A percentile compares a stretch with the other conserved stretches of the same genome.
These are phyloP conservation scores for Trametes cubensis DNA, from an alignment of 768 basidiomycete genomes.

Conservation along the genomic window DNA sequence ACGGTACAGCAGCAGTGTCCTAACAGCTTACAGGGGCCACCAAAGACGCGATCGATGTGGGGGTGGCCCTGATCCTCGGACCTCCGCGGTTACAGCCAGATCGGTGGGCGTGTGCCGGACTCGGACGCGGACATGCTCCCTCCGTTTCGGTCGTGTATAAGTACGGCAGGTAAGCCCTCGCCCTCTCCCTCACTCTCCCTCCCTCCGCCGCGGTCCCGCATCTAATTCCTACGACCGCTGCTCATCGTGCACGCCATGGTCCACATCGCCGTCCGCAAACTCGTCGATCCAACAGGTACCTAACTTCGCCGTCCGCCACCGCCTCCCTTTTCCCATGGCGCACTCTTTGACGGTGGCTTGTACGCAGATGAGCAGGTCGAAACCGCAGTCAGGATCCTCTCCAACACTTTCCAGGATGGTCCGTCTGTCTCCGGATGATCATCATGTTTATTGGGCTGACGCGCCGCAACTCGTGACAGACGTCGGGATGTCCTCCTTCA, in stretches of 20 bases:
- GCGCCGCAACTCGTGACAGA: constrained; percentile 5
- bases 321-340: neutral
- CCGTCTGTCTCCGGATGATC: neutral
- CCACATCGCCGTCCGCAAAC: constrained; percentile 17
- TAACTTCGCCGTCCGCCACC: constrained; percentile 4
- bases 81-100: constrained; percentile 14
- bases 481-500: constrained; percentile 18
- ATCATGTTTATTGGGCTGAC: neutral
- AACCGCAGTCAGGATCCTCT: constrained; percentile 25
- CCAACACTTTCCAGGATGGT: constrained; percentile 27
- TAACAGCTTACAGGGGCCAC: neutral
- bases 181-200: neutral
- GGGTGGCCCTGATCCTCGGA: constrained; percentile 1
- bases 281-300: constrained; percentile 27
- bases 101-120: neutral
- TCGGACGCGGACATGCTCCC: neutral
- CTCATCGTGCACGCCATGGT: neutral
- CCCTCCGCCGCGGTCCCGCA: neutral
- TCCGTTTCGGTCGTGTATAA: neutral
- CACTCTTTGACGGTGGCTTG: neutral
- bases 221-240: neutral
- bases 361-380: constrained; percentile 28
- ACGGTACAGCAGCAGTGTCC: too few species aligned
- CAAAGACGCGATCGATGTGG: neutral
- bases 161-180: neutral